Base-by-base conservation (phyloP, 257 asterid genomes). In the Striga asiatica region DNA sequence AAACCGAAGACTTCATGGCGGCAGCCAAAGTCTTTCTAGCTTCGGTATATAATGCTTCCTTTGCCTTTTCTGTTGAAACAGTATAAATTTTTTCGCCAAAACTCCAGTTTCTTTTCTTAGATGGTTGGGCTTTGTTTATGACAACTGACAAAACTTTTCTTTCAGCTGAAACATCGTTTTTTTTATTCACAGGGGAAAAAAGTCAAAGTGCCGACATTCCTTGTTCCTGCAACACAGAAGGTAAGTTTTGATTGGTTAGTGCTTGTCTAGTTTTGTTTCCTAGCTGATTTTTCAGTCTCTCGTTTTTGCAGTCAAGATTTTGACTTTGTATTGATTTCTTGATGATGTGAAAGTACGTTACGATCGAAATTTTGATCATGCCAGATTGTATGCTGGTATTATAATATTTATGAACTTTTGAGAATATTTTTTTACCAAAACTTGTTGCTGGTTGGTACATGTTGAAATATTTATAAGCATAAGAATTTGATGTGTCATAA, bases 141-240 rank as follows among this genome's bases (percentile, higher is more conserved):
- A 9, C 16, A 8, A 20, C 10, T 9, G 29, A 6, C 28, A 20
- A 46, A 46, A 16, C 28, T 46, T 19, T 46, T n/a, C n/a, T 28
- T 19, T 46, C 28, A 21, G 47, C 71, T 66, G 50, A 46, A 43
- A 50, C 49, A 21, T 54, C n/a, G n/a, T 9, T 42, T 64, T 63
- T 19, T 39, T 47, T 28, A 34, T 67, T 48, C 56, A 28, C 78
- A 84, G 98, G 97, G 97, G 6, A 84, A 77, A 70, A 81, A 79
- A 80, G 99, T 92, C 55, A 92, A 88, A 72, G 99, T 92, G 54
- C 99, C 99, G n/a, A 92, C 97, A 5, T 88, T 92, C 74, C 85
- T 92, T 28, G 98, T 92, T 65, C 98, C 98, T 43, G 97, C 98
- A 55, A 92, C 98, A 2, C 98, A 92, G 69, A 92, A 92, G 97